Evolutionary conservation across 179 eudicot genomes (phyloP).

Genomic region (Pouteria campechiana): DNA sequence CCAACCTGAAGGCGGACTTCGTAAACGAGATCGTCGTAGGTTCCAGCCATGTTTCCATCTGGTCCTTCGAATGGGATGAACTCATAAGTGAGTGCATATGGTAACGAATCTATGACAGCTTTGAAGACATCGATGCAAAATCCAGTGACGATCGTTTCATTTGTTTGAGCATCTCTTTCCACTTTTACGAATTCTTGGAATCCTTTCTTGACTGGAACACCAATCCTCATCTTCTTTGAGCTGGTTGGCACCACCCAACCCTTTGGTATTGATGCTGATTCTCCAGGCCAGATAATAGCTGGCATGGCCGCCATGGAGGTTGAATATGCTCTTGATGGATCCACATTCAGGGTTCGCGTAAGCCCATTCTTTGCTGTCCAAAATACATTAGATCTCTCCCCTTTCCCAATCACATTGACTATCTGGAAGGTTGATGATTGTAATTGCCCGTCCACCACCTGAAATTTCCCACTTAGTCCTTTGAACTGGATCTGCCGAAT

Average conservation of each 20-base stretch:
- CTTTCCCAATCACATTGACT: slow-evolving; percentile 28
- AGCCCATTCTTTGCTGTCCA: slow-evolving; percentile 24
- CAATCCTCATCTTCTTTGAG: slow-evolving; percentile 22
- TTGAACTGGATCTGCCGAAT: slow-evolving; percentile 5
- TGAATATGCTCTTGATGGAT: not conserved
- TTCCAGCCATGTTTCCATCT: too few species aligned
- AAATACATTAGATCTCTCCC: slow-evolving; percentile 18
- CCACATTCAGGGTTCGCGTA: slow-evolving; percentile 2
- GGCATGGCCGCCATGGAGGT: not conserved
- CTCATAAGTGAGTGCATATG: slow-evolving; percentile 24
- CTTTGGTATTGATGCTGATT: slow-evolving; percentile 18
- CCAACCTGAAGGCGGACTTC: slow-evolving; percentile 4
- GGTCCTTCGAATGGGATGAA: slow-evolving; percentile 14
- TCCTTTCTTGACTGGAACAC: slow-evolving; percentile 20
- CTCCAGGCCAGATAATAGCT: slow-evolving; percentile 32
- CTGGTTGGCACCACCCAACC: slow-evolving; percentile 40
- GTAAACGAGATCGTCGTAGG: slow-evolving; percentile 28
- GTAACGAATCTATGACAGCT: slow-evolving; percentile 12
- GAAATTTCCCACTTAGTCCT: slow-evolving; percentile 27
- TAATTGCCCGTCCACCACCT: slow-evolving; percentile 15
- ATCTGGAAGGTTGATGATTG: slow-evolving; percentile 15
- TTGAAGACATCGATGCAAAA: slow-evolving; percentile 28
- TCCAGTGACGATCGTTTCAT: slow-evolving; percentile 11
- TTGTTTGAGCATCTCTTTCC: not conserved
- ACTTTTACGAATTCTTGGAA: slow-evolving; percentile 32